These are phyloP conservation scores for Naganishia randhawae DNA, from an alignment of 768 basidiomycete species.

Conservation along the genomic window DNA sequence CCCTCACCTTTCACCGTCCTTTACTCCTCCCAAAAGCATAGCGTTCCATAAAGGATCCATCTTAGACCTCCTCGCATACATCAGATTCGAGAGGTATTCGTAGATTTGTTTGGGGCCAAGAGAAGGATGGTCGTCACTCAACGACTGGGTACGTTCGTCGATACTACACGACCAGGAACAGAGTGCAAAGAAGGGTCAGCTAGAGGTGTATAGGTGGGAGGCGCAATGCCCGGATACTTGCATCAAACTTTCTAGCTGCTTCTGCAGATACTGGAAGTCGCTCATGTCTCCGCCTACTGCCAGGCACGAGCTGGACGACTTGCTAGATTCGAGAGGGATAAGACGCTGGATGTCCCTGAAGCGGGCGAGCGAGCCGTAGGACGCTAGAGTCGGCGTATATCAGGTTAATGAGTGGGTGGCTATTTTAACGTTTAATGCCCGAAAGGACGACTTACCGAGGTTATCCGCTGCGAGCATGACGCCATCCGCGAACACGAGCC, in stretches of 20 bases:
- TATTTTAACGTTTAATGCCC: neutral
- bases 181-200: neutral
- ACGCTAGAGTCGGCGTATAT: constrained; percentile 57
- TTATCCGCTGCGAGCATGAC: constrained; percentile 99
- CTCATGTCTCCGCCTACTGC: constrained; percentile 96
- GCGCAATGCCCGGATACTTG: constrained; percentile 32
- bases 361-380: constrained; percentile 93
- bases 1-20: constrained; percentile 70
- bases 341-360: constrained; percentile 93
- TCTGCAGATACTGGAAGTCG: constrained; percentile 91
- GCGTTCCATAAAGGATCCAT: constrained; percentile 95
- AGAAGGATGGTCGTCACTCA: constrained; percentile 73
- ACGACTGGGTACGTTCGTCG: constrained; percentile 58
- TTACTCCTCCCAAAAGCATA: constrained; percentile 83
- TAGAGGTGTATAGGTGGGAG: constrained; percentile 35
- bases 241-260: constrained; percentile 70
- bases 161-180: constrained; percentile 37
- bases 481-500: constrained; percentile 89
- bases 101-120: constrained; percentile 87
- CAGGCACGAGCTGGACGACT: constrained; percentile 50
- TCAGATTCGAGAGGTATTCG: constrained; percentile 80
- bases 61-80: constrained; percentile 84
- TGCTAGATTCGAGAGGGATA: constrained; percentile 55
- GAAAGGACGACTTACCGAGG: constrained; percentile 63
- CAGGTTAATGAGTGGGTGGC: neutral